Base-by-base conservation (phyloP, 805 yeast species). In the Schwanniomyces pseudopolymorphus region DNA sequence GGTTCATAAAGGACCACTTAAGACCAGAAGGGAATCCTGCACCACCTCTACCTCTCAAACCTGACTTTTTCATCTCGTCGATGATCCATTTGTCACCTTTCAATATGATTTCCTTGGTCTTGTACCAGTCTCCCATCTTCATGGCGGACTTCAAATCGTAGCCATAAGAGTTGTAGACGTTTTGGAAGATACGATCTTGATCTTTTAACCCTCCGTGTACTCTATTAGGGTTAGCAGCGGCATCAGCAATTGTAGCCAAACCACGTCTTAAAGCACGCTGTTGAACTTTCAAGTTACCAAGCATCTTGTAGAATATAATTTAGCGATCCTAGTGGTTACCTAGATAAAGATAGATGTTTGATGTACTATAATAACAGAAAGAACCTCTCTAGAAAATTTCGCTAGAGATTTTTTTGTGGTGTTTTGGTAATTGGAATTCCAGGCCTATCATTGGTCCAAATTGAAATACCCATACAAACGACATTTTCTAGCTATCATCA, bases 1-100 rank as follows among this genome's bases (percentile, higher is more conserved):
- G 96, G 70, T 89, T 89, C 96, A 88, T 88, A 64, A 88, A 88
- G 20, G 94, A 86, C 95, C 95, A 88, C 69, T 88, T 88, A 61
- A 88, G 78, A 26, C 96, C 96, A 20, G 90, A 81, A 45, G 96
- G 96, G 77, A 88, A 88, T 14, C 96, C 96, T 39, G 96, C 96
- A 61, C 96, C 96, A 49, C 96, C 96, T 69, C 96, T 82, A 48
- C 96, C 96, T 64, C 96, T 81, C 53, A 88, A 76, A 19, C 96
- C 96, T 19, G 91, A 84, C 58, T 81, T 79, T 65, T 88, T 88
- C 75, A 86, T 83, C 71, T 88, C 92, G 61, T 85, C 89, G 60
- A 89, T 88, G 67, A 88, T 88, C 96, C 96, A 88, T 50, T 81
- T 79, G 67, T 89, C 92, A 39, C 96, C 96, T 67, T 88, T 88